Percentiles rank a stretch among this genome's conserved stretches.
Evolutionary conservation across 116 monocot species (phyloP).

Genomic region (Iris pallida): DNA sequence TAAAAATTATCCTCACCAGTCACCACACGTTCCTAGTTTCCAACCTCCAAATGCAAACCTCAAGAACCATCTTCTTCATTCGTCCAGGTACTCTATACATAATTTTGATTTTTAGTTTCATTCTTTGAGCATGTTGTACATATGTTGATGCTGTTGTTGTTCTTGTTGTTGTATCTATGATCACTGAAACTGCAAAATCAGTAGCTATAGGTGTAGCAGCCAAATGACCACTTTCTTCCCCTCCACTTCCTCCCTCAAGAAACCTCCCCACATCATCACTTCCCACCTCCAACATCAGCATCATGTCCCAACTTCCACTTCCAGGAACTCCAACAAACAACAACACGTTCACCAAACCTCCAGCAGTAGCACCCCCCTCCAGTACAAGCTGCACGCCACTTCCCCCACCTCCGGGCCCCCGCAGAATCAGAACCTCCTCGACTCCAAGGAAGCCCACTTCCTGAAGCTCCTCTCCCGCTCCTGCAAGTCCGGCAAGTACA

Average conservation of each 20-base stretch:
- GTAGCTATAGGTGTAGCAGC: too few relatives aligned
- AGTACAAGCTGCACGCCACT: background rate
- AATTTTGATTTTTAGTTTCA: too few relatives aligned
- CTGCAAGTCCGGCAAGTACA: slow-evolving; percentile 36
- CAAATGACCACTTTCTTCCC: background rate
- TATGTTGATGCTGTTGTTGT: too few relatives aligned
- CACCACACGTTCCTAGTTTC: too few relatives aligned
- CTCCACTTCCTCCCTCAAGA: background rate
- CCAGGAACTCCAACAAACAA: background rate
- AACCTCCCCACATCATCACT: background rate
- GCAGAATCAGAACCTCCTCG: background rate
- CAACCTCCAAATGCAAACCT: too few relatives aligned
- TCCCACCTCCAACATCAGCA: background rate
- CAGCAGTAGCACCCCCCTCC: background rate
- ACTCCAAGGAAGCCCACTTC: slow-evolving; percentile 29
- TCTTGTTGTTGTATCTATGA: too few relatives aligned
- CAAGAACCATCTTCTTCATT: too few relatives aligned
- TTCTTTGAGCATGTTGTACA: too few relatives aligned
- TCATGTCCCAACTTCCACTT: background rate
- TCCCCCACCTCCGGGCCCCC: background rate
- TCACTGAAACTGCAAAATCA: too few relatives aligned
- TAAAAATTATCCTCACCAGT: too few relatives aligned
- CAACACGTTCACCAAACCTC: background rate
- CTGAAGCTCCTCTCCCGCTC: slow-evolving; percentile 36
- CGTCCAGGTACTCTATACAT: too few relatives aligned